Evolutionary conservation across 1,284 basidiomycete genomes (phyloP), one percentile per base, ranked within the genome.

Genomic region (Hemileccinum hortonii): DNA sequence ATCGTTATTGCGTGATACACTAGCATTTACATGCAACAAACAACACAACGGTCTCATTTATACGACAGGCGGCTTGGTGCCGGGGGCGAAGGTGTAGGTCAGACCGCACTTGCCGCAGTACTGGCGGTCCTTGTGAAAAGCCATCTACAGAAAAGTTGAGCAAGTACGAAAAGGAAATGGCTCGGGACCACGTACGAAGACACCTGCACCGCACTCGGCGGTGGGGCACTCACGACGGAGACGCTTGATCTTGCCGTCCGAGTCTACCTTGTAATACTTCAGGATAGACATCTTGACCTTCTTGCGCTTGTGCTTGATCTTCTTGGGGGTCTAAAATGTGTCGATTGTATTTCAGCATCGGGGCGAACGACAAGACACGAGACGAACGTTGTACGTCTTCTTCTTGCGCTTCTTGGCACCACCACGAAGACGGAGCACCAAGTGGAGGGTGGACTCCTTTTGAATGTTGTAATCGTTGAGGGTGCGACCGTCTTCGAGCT

Each of bases 401-500:
- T 98, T 99, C 87, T 99, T 99, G 75, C 96, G 87, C 88, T 98
- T 98, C 91, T 96, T 96, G 63, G 88, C 93, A 83, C 93, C 94
- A 82, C 93, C 93, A 78, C 93, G 93, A 47, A 96, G 90, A 69
- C 91, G 87, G 63, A 98, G 86, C 58, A 99, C 96, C 59, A 98
- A 77, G 76, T 99, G 95, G 58, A 99, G 89, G 53, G 96, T 99
- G 36, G 87, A 90, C 78, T 94, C 92, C 79, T 94, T 94, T 78
- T 94, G 96, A 68, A 98, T 98, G 82, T 92, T 83, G 79, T 96
- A 95, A 77, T 95, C 91, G 66, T 76, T 89, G 57, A 94, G 84
- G 56, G 90, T 92, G 70, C 90, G 87, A 57, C 90, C 92, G 74
- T 95, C 92, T 78, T 95, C 92, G 61, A 98, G 89, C 78, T 98